phyloP scores from a whole-genome alignment of 2,329 filamentous ascomycete species.

The Aspergillus floridensis region DNA sequence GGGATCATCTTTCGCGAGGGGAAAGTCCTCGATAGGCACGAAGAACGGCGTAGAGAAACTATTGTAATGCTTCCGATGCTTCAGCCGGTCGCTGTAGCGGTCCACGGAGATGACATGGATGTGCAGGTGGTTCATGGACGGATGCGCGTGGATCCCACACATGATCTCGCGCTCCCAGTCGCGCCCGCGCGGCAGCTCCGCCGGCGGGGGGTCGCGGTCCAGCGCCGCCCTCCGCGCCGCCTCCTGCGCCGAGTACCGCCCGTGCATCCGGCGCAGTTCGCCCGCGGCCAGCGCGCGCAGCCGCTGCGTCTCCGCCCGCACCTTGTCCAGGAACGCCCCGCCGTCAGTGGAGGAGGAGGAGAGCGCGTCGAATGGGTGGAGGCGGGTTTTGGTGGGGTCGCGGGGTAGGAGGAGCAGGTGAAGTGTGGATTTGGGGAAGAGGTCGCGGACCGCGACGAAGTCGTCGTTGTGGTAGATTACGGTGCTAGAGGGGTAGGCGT shows the following conservation, averaged over 20 bases:
- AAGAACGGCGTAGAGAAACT: conserved; percentile 87
- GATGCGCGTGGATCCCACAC: conserved; percentile 79
- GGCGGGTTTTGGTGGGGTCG: conserved; percentile 55
- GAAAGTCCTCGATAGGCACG: conserved; percentile 74
- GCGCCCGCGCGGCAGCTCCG: conserved; percentile 66
- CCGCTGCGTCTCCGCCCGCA: conserved; percentile 59
- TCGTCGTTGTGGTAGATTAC: conserved; percentile 66
- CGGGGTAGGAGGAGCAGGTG: conserved; percentile 88
- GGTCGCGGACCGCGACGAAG: conserved; percentile 76
- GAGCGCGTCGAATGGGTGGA: conserved; percentile 77
- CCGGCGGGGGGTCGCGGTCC: conserved; percentile 49
- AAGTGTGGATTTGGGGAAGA: conserved; percentile 79
- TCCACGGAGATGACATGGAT: conserved; percentile 83
- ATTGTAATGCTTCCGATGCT: conserved; percentile 85
- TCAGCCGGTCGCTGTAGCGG: conserved; percentile 68
- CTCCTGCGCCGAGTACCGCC: conserved; percentile 62
- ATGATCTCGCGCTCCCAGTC: conserved; percentile 76
- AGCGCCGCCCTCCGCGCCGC: conserved; percentile 63
- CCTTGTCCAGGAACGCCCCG: conserved; percentile 62
- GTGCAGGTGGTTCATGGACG: conserved; percentile 90
- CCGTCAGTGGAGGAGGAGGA: conserved; percentile 47
- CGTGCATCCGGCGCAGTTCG: conserved; percentile 70
- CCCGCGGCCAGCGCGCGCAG: conserved; percentile 66
- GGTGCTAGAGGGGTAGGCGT: conserved; percentile 55
- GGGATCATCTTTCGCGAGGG: conserved; percentile 64